Percentiles rank a stretch among this genome's conserved stretches.
These are phyloP conservation scores for Rhodotorula glutinis DNA, from an alignment of 1,284 basidiomycete genomes.

Conservation along the genomic window DNA sequence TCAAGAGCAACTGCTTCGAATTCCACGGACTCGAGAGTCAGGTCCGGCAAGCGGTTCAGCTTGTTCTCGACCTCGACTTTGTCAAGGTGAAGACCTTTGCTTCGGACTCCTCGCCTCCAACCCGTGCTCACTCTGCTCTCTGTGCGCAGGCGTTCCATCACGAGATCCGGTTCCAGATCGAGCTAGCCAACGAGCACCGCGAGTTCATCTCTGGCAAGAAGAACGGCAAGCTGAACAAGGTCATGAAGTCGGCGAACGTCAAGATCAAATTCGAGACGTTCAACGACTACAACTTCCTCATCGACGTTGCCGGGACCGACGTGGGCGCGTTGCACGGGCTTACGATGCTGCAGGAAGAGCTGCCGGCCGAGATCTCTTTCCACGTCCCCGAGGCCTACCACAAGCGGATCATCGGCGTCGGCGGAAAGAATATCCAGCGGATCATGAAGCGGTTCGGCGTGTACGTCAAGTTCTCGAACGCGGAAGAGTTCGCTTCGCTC, in stretches of 20 bases:
- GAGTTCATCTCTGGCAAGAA: constrained; percentile 99
- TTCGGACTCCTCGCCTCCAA: neutral
- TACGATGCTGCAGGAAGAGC: constrained; percentile 86
- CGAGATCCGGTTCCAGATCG: constrained; percentile 97
- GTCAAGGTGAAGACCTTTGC: constrained; percentile 63
- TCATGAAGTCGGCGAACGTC: constrained; percentile 92
- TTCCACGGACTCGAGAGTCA: constrained; percentile 93
- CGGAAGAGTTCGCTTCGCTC: constrained; percentile 90
- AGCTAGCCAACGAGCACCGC: constrained; percentile 94
- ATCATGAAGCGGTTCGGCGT: constrained; percentile 99
- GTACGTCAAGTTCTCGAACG: constrained; percentile 99
- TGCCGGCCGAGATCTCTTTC: constrained; percentile 98
- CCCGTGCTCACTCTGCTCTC: neutral
- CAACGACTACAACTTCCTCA: constrained; percentile 98
- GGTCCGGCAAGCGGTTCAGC: constrained; percentile 78
- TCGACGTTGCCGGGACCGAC: constrained; percentile 71
- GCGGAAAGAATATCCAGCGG: constrained; percentile 95
- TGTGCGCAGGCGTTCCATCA: constrained; percentile 75
- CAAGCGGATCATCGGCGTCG: constrained; percentile 98
- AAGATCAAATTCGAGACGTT: constrained; percentile 99
- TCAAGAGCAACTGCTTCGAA: constrained; percentile 97
- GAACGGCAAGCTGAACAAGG: constrained; percentile 98
- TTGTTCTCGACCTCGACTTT: constrained; percentile 85
- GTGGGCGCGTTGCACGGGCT: constrained; percentile 80
- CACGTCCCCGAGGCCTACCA: constrained; percentile 98